Conservation (phyloP, 257 asterid species). For the Capsicum chinense region DNA sequence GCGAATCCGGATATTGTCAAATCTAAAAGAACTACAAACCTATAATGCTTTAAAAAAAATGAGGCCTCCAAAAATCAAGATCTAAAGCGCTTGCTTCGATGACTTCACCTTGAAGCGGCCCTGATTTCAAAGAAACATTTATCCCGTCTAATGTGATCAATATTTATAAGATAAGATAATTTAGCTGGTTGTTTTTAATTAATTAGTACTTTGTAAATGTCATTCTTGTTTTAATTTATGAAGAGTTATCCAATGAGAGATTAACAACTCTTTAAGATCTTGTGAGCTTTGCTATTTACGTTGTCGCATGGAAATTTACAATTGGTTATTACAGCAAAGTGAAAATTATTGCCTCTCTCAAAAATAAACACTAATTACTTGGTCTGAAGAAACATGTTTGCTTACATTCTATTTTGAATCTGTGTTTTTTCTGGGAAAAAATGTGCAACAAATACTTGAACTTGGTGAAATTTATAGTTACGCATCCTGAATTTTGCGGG, state of each 20-base stretch:
- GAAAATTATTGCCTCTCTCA: slow-evolving; percentile 28
- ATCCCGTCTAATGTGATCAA: not conserved
- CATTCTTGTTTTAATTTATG: not conserved
- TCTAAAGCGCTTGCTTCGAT: no score
- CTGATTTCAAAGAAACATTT: not conserved
- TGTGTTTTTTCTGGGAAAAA: not conserved
- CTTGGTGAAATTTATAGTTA: no score
- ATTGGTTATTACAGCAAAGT: slow-evolving; percentile 25
- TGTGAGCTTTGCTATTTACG: slow-evolving; percentile 14
- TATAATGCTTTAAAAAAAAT: no score
- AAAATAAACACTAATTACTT: not conserved
- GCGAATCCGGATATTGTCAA: no score
- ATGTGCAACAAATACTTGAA: no score
- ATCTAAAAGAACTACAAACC: no score
- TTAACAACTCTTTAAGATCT: not conserved
- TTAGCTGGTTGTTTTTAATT: not conserved
- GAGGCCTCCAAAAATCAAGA: no score
- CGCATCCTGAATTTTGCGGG: no score
- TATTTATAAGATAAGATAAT: not conserved
- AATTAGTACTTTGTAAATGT: not conserved
- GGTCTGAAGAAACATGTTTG: not conserved
- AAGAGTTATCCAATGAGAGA: not conserved
- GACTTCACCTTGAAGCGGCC: no score
- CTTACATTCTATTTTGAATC: not conserved
- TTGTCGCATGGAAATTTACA: not conserved